A percentile compares a stretch with the other conserved stretches of the same genome.
phyloP scores from a whole-genome alignment of 441 rosid genomes.

The Theobroma grandiflorum region DNA sequence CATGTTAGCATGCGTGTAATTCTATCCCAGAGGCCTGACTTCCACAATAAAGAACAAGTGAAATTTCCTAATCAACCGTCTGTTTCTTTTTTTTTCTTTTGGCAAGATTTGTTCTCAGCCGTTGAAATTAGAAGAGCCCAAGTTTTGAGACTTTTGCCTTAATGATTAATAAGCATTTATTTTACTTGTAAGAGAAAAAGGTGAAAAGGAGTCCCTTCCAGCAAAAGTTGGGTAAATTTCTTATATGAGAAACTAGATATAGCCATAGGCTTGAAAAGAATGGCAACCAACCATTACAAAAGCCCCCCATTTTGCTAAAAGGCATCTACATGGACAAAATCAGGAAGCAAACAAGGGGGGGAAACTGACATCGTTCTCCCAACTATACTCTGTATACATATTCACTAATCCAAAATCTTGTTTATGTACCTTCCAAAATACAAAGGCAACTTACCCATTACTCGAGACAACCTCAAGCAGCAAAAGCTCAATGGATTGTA shows the following conservation, averaged over 20 bases:
- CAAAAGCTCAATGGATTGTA: conserved; percentile 26
- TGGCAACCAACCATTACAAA: conserved; percentile 29
- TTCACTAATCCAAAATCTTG: conserved; percentile 38
- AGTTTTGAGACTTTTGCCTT: too few relatives aligned
- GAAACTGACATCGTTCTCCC: conserved; percentile 19
- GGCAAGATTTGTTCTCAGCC: too few relatives aligned
- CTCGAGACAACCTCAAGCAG: conserved; percentile 10
- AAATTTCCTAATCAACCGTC: too few relatives aligned
- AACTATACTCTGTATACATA: conserved; percentile 41
- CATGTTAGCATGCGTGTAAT: too few relatives aligned
- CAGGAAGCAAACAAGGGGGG: conserved; percentile 9
- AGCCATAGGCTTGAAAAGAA: conserved; percentile 17
- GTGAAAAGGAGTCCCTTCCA: background rate
- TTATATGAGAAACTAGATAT: background rate
- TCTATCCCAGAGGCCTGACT: too few relatives aligned
- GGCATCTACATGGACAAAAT: conserved; percentile 31
- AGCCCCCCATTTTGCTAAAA: conserved; percentile 17
- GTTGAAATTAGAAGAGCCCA: too few relatives aligned
- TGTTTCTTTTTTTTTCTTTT: too few relatives aligned
- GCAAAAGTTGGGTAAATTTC: background rate
- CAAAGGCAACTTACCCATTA: conserved; percentile 28
- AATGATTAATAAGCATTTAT: background rate
- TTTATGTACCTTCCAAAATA: conserved; percentile 36
- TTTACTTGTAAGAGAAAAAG: background rate
- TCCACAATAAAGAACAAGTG: too few relatives aligned